phyloP scores from a whole-genome alignment of 1,284 basidiomycete species.

The Trichosporon coremiiforme region DNA sequence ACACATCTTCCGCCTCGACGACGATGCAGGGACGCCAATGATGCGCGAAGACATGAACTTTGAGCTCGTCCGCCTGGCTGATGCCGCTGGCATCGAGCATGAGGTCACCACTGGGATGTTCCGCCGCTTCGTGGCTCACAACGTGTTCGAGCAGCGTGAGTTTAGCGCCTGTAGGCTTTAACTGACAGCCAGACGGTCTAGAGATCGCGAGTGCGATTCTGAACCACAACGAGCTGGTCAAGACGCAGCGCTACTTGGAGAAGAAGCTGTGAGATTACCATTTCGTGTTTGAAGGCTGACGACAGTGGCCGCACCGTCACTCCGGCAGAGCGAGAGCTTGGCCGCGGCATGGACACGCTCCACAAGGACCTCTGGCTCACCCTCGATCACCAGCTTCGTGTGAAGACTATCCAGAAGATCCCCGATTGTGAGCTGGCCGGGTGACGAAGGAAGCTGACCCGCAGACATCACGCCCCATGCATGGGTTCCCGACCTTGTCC shows the following conservation, averaged over 20 bases:
- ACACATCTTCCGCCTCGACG: slow-evolving; percentile 13
- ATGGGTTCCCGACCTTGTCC: not conserved
- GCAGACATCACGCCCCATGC: slow-evolving; percentile 3
- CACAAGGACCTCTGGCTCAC: slow-evolving; percentile 10
- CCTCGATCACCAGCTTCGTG: not conserved
- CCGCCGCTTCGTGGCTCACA: slow-evolving; percentile 20
- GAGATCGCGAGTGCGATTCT: slow-evolving; percentile 13
- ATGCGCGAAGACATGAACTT: slow-evolving; percentile 17
- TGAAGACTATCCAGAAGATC: slow-evolving; percentile 12
- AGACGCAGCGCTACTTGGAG: slow-evolving; percentile 18
- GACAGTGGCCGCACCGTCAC: slow-evolving; percentile 5
- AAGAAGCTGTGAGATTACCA: slow-evolving; percentile 5
- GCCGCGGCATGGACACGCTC: not conserved
- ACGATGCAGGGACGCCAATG: not conserved
- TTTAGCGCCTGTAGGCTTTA: not conserved
- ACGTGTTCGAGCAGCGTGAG: slow-evolving; percentile 17
- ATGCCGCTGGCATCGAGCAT: slow-evolving; percentile 1
- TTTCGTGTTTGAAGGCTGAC: not conserved
- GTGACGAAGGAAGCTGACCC: not conserved
- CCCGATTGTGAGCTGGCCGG: not conserved
- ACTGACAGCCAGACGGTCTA: slow-evolving; percentile 16
- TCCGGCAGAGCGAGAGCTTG: not conserved
- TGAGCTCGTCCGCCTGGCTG: slow-evolving; percentile 12
- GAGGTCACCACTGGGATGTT: slow-evolving; percentile 16
- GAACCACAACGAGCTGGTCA: not conserved